Evolutionary conservation across 371 early-diverging fungal genomes (phyloP).

Genomic region (Dipsacomyces acuminosporus): DNA sequence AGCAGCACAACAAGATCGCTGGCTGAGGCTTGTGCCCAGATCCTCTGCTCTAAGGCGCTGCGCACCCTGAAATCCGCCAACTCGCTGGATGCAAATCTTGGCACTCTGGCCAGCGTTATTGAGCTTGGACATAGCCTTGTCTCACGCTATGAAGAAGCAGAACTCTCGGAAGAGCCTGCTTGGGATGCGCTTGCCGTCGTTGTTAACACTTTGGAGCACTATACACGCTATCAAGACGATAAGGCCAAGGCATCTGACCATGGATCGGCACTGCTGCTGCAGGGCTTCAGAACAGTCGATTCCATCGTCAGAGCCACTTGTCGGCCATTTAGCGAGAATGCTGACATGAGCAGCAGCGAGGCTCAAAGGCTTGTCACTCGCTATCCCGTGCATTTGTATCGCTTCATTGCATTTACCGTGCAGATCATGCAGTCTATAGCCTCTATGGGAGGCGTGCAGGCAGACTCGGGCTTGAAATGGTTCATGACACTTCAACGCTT

Average conservation of each 20-base stretch:
- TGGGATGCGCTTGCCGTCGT: slow-evolving; percentile 1
- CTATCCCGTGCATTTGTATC: neutral
- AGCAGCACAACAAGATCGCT: neutral
- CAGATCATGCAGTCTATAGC: neutral
- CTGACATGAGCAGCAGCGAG: too few relatives aligned
- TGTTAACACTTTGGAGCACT: slow-evolving; percentile 12
- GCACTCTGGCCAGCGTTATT: neutral
- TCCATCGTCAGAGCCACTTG: slow-evolving; percentile 1
- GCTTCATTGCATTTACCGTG: neutral
- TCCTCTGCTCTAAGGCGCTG: neutral
- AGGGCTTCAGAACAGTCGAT: slow-evolving; percentile 3
- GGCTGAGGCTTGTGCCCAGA: neutral
- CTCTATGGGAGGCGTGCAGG: too few relatives aligned
- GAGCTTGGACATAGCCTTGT: neutral
- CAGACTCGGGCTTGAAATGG: slow-evolving; percentile 11
- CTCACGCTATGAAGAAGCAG: neutral
- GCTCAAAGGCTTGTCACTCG: neutral
- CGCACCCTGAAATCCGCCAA: neutral
- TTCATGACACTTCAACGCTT: slow-evolving; percentile 15
- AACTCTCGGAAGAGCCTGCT: too few relatives aligned
- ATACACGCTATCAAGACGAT: neutral
- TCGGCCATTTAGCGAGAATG: slow-evolving; percentile 5
- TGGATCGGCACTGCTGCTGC: neutral
- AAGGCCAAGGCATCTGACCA: neutral
- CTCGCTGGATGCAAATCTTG: neutral